A percentile compares a stretch with the other conserved stretches of the same genome.
phyloP scores from a whole-genome alignment of 805 yeast species.

The Wickerhamiella qilinensis region DNA sequence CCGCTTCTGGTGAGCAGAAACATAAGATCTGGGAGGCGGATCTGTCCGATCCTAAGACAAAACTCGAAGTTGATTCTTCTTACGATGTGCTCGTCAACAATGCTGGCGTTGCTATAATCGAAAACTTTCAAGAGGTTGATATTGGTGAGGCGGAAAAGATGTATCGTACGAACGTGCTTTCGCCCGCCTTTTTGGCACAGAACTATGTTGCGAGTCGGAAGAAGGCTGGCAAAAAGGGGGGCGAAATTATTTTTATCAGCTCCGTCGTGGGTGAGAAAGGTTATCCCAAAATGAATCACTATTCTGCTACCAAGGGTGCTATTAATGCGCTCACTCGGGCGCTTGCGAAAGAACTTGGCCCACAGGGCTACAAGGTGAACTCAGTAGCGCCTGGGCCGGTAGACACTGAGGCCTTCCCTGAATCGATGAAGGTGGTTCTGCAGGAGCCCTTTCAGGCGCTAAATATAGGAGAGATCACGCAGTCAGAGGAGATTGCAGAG shows the following conservation, averaged over 20 bases:
- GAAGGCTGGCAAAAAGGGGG: conserved; percentile 18
- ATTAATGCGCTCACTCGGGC: conserved; percentile 43
- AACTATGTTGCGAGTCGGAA: conserved; percentile 36
- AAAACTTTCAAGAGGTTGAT: conserved; percentile 10
- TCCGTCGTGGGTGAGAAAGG: conserved; percentile 36
- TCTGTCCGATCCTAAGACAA: conserved; percentile 1
- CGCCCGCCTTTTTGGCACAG: conserved; percentile 46
- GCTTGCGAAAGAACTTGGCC: conserved; percentile 42
- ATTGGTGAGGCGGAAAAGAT: conserved; percentile 31
- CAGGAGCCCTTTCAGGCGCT: too few species aligned
- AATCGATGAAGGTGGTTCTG: too few species aligned
- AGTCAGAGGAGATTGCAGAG: neutral
- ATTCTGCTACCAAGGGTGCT: conserved; percentile 59
- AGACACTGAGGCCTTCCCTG: too few species aligned
- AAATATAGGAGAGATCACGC: neutral
- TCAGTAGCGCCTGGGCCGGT: conserved; percentile 51
- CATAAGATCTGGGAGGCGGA: neutral
- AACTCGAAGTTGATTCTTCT: neutral
- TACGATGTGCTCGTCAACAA: neutral
- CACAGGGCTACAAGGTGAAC: conserved; percentile 41
- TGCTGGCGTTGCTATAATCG: too few species aligned
- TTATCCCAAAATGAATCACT: conserved; percentile 40
- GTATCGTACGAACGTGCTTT: conserved; percentile 40
- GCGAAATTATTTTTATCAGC: conserved; percentile 44
- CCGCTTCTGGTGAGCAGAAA: neutral